Evolutionary conservation across 768 basidiomycete genomes (phyloP), one percentile per base, ranked within the genome.

Genomic region (Leccinellum rugosiceps): DNA sequence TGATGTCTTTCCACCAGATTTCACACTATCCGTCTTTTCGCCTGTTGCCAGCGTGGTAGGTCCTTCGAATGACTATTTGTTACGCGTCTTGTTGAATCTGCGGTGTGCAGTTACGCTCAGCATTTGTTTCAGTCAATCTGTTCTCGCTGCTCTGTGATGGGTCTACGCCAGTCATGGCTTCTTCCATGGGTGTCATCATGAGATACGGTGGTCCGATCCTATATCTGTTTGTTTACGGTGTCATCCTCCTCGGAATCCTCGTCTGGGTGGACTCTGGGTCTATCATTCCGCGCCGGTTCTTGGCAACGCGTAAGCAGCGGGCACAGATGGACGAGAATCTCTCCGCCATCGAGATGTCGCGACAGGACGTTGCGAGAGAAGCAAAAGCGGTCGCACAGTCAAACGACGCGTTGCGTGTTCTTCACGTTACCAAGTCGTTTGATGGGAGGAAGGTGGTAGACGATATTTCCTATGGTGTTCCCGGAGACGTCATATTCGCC

Each of bases 181-280:
- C 77, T 1, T 79, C 82, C 1, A 72, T 84, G 57, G 82, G 83
- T 8, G 63, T 72, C 30, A 82, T 92, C 57, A 72, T 75, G 55
- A 78, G 81, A 62, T 92, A 78, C 56, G 90, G 90, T 4, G 87
- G 88, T 10, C 90, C 90, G 1, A 90, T 92, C 58, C 61, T 82
- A 8, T 92, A 92, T 66, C 81, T 91, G 51, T 76, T 90, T 55
- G 59, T 85, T 25, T 83, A 86, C 50, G 75, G 78, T 21, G 67
- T 87, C 32, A 62, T 84, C 17, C 79, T 89, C 8, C 78, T 90
- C 50, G 79, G 65, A 3, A 72, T 90, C 31, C 82, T 92, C 19
- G 82, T 90, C 23, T 87, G 83, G 79, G 81, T 80, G 26, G 88
- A 90, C 65, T 90, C 88, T 5, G 88, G 89, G 3, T 82, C 85